phyloP scores from a whole-genome alignment of 1,139 yeast species.

The Taphrina sp. region DNA sequence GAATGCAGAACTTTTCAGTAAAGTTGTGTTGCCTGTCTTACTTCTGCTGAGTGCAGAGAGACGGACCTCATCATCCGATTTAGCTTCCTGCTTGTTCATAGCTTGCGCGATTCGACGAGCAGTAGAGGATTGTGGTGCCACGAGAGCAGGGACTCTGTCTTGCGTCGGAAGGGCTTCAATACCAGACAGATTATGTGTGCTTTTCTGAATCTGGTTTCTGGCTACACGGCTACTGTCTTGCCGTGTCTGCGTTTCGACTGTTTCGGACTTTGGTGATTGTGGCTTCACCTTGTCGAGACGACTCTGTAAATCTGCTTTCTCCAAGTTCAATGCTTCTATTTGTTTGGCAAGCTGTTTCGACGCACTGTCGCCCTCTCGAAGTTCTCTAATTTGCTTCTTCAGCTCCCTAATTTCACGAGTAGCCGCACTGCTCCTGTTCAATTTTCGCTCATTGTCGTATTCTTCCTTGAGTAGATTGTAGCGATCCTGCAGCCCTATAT shows the following conservation, averaged over 20 bases:
- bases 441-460: conserved; percentile 6
- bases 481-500: conserved; percentile 5
- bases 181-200: background rate
- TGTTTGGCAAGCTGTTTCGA: background rate
- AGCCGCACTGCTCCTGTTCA: conserved; percentile 1
- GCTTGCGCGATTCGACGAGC: conserved; percentile 15
- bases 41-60: background rate
- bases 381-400: conserved; percentile 8
- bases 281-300: too few species aligned
- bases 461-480: conserved; percentile 18
- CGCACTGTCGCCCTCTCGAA: background rate
- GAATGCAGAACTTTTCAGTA: background rate
- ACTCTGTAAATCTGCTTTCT: background rate
- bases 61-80: background rate
- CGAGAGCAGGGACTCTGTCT: background rate
- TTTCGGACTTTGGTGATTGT: too few species aligned
- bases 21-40: background rate
- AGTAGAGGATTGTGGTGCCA: conserved; percentile 8
- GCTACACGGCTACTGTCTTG: background rate
- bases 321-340: background rate
- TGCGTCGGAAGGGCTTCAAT: background rate
- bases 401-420: conserved; percentile 8
- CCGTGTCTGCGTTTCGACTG: background rate
- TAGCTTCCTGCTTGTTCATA: background rate
- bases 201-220: background rate